Conservation (phyloP, 75 land plant genomes). For the Pseudotsuga menziesii region DNA sequence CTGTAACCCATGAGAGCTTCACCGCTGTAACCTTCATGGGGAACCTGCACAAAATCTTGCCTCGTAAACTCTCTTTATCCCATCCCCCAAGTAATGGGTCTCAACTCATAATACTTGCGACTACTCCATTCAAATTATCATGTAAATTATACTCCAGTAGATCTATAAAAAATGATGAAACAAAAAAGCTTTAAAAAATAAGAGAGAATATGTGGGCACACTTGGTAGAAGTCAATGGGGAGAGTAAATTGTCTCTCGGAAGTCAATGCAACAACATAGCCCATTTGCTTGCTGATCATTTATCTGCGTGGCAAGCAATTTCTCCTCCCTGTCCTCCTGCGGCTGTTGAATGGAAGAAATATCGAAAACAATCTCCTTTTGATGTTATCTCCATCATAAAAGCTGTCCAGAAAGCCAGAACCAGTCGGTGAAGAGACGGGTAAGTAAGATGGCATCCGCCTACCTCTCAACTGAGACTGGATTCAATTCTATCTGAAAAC, state of each 20-base stretch:
- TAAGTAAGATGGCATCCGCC: too few species aligned
- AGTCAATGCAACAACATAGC: neutral
- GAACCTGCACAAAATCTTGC: conserved; percentile 66
- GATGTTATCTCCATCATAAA: too few species aligned
- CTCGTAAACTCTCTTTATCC: conserved; percentile 71
- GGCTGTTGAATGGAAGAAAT: too few species aligned
- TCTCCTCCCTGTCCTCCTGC: too few species aligned
- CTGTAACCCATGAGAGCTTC: conserved; percentile 74
- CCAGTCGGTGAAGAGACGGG: too few species aligned
- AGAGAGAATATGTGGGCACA: conserved; percentile 10
- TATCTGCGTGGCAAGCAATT: neutral
- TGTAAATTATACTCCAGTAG: too few species aligned
- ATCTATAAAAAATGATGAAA: neutral
- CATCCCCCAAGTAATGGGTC: conserved; percentile 72
- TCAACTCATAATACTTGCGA: conserved; percentile 78
- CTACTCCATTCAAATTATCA: neutral
- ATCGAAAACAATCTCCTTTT: too few species aligned
- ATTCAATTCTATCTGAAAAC: too few species aligned
- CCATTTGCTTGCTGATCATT: conserved; percentile 37
- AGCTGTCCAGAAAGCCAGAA: too few species aligned
- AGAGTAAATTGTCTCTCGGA: conserved; percentile 48
- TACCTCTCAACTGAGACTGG: too few species aligned
- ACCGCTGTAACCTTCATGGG: conserved; percentile 70
- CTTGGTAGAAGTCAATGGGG: conserved; percentile 82
- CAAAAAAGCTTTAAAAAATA: neutral